A percentile compares a stretch with the other conserved stretches of the same genome.
phyloP scores from a whole-genome alignment of 345 rosid genomes.

The Erysimum cheiranthoides region DNA sequence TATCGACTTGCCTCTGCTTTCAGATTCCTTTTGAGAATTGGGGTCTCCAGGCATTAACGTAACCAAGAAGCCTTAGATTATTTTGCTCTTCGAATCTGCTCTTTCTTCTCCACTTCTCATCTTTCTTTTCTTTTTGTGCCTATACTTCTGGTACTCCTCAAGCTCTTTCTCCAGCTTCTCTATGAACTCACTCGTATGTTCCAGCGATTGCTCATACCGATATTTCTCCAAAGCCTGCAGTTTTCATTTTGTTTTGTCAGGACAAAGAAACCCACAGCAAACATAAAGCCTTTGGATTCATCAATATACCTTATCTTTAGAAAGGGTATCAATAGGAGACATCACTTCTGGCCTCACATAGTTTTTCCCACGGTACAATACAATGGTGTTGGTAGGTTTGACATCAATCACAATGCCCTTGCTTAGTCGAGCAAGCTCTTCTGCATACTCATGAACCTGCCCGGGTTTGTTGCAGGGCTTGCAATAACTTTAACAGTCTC shows the following conservation, averaged over 20 bases:
- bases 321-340: slow-evolving; percentile 79
- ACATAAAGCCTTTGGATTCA: background rate
- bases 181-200: slow-evolving; percentile 90
- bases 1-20: background rate
- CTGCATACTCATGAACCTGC: slow-evolving; percentile 81
- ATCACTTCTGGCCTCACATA: slow-evolving; percentile 79
- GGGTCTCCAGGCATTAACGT: background rate
- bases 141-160: slow-evolving; percentile 70
- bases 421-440: slow-evolving; percentile 80
- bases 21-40: background rate
- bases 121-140: slow-evolving; percentile 60
- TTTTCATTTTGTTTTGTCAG: slow-evolving; percentile 16
- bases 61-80: background rate
- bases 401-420: slow-evolving; percentile 86
- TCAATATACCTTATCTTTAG: slow-evolving; percentile 70
- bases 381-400: slow-evolving; percentile 68
- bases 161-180: slow-evolving; percentile 92
- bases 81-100: background rate
- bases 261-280: background rate
- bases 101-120: slow-evolving; percentile 34
- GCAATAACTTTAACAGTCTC: slow-evolving; percentile 94
- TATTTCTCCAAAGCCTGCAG: slow-evolving; percentile 86
- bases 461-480: slow-evolving; percentile 84
- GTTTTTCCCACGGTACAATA: slow-evolving; percentile 90
- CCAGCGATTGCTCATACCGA: slow-evolving; percentile 80